Base-by-base conservation (phyloP, 306 rosid genomes). In the Cicer yamashitae region DNA sequence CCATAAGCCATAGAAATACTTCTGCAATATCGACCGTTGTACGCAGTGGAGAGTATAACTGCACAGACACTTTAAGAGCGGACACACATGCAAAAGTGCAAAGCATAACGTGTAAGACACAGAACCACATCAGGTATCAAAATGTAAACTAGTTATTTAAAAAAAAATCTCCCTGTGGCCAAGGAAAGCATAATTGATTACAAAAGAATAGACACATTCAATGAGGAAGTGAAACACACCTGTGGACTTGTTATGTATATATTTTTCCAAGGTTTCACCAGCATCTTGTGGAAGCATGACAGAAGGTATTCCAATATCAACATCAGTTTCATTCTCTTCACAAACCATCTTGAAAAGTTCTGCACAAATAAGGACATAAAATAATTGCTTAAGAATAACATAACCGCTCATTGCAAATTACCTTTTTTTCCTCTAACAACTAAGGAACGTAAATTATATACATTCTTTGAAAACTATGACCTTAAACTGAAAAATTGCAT, bases 331-430 rank as follows among this genome's bases (percentile, higher is more conserved):
- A 54, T 85, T 88, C 0, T 51, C 81, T 72, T 90, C 96, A 75
- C 99, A 94, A 50, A 92, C 97, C 99, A 94, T 94, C 89, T 94
- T 92, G 89, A 90, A 90, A 86, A 94, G 99, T 79, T 84, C 96
- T 94, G 89, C 72, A 63, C 43, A 74, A 74, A 78, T 17, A 80
- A 77, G 66, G 71, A 39, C 57, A 70, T 15, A 25, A 25, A 34
- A 73, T 17, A 52, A 53, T 73, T 80, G 68, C 62, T 67, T 73
- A 56, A 15, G 15, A 45, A 17, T 8, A 52, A 57, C 38, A 56
- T 7, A 40, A 75, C 13, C 30, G 52, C 41, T 62, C 44, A 54
- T 75, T 63, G 67, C 77, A 71, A 68, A 76, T 68, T 53, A 41
- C 12, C 50, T 52, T 57, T 48, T 18, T 7, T 56, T 50, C 41